These are phyloP conservation scores for Chlamydomonas reinhardtii DNA, from an alignment of 163 green algal genomes.

Conservation along the genomic window DNA sequence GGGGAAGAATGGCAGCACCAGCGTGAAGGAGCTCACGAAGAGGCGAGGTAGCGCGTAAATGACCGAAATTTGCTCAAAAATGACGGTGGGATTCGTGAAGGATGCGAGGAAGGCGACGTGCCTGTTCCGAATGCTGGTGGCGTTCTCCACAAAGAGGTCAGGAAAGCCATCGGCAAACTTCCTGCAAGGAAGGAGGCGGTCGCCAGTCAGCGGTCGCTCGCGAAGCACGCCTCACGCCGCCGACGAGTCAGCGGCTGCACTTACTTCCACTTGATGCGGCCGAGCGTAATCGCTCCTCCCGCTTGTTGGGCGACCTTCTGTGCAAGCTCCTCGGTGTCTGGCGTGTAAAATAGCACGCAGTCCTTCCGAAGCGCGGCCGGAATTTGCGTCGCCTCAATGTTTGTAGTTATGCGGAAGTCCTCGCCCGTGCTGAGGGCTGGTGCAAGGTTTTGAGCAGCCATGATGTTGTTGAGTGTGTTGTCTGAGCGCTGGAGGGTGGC, in stretches of 20 bases:
- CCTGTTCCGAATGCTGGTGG: conserved; percentile 90
- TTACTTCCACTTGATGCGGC: conserved; percentile 92
- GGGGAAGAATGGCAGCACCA: conserved; percentile 99
- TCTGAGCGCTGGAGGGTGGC: conserved; percentile 40
- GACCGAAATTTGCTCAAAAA: conserved; percentile 98
- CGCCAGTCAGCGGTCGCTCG: not conserved
- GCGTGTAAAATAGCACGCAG: conserved; percentile 95
- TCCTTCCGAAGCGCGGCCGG: conserved; percentile 76
- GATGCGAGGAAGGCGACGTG: conserved; percentile 98
- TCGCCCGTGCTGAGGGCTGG: conserved; percentile 47
- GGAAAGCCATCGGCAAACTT: conserved; percentile 97
- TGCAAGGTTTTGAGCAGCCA: conserved; percentile 24
- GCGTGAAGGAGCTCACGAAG: conserved; percentile 97
- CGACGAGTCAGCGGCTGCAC: conserved; percentile 19
- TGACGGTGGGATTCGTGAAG: conserved; percentile 93
- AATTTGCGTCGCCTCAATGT: conserved; percentile 54
- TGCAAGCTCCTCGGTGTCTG: conserved; percentile 87
- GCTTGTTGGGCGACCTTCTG: conserved; percentile 79
- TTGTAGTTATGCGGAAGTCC: conserved; percentile 64
- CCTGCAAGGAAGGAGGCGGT: conserved; percentile 63
- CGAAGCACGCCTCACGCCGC: not conserved
- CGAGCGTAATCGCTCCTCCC: conserved; percentile 85
- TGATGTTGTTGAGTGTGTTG: conserved; percentile 40
- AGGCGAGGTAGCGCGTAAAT: conserved; percentile 98
- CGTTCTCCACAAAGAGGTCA: conserved; percentile 97